phyloP scores from a whole-genome alignment of 805 yeast species.

The Starmerella cellae region DNA sequence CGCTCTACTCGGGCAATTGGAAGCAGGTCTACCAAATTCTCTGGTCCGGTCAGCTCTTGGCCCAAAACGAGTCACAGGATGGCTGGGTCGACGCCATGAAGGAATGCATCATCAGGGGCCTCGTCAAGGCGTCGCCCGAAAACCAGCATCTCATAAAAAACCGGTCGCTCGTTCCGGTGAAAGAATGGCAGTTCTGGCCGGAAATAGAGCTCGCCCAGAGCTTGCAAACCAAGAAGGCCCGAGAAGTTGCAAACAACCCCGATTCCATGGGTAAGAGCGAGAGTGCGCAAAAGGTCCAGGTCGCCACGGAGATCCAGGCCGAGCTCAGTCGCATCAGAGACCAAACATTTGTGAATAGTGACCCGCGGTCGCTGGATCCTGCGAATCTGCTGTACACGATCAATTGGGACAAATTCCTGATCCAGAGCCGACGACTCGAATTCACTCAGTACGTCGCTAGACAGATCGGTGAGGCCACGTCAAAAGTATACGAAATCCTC shows the following conservation, averaged over 20 bases:
- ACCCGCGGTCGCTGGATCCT: not conserved
- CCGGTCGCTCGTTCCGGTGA: conserved; percentile 34
- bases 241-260: conserved; percentile 37
- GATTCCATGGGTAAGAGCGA: conserved; percentile 48
- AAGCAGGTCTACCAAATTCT: conserved; percentile 50
- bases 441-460: conserved; percentile 50
- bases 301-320: conserved; percentile 11
- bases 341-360: not conserved
- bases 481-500: conserved; percentile 48
- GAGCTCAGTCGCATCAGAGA: conserved; percentile 7
- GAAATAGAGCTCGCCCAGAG: conserved; percentile 18
- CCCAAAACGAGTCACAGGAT: conserved; percentile 44
- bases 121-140: not conserved
- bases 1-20: conserved; percentile 48
- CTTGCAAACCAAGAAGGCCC: conserved; percentile 10
- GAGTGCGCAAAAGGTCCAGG: conserved; percentile 30
- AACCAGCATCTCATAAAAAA: not conserved
- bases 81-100: conserved; percentile 34
- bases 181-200: conserved; percentile 28
- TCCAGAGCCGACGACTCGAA: conserved; percentile 50
- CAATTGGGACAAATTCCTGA: conserved; percentile 53
- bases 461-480: conserved; percentile 55
- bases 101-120: not conserved
- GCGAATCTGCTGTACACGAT: conserved; percentile 35
- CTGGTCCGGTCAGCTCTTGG: conserved; percentile 67